Base-by-base conservation (phyloP, 345 rosid species). In the Luvunga scandens region DNA sequence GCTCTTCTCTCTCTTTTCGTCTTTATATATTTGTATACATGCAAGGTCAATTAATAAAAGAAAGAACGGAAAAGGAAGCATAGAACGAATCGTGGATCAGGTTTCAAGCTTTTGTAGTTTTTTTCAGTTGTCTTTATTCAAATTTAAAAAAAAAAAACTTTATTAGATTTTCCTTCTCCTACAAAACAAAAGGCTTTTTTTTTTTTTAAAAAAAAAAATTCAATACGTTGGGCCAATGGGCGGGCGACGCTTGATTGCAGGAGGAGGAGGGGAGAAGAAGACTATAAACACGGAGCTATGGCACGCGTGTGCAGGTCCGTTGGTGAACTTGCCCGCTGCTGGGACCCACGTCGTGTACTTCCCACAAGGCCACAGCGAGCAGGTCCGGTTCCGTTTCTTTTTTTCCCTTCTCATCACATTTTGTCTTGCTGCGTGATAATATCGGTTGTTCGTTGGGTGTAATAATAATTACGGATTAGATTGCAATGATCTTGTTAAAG, bases 331-430 rank as follows among this genome's bases (percentile, higher is more conserved):
- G 77, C 94, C 92, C 69, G 85, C 85, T 7, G 88, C 89, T 6
- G 90, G 90, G 64, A 89, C 96, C 30, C 91, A 83, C 55, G 96
- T 92, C 50, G 81, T 90, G 75, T 92, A 92, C 81, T 92, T 92
- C 77, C 96, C 96, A 71, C 96, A 92, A 81, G 96, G 96, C 59
- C 96, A 90, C 68, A 90, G 92, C 66, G 94, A 92, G 57, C 96
- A 92, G 92, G 96, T 89, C 27, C 34, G 5, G 3, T 0, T 4
- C 36, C 53, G 8, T 57, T 5, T 27, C 27, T 9, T 30, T 5
- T 30, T 68, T 24, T 34, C 7, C 28, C 27, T 6, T 28, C 8
- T 22, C 50, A 45, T 45, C 13, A 13, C 50, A 45, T 45, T 75
- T 65, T 65, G 34, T 34, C 7, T 8, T 66, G 45, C 34, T 66